Evolutionary conservation across 2,329 filamentous ascomycete genomes (phyloP), one percentile per base, ranked within the genome.

Genomic region (Colletotrichum trifolii): DNA sequence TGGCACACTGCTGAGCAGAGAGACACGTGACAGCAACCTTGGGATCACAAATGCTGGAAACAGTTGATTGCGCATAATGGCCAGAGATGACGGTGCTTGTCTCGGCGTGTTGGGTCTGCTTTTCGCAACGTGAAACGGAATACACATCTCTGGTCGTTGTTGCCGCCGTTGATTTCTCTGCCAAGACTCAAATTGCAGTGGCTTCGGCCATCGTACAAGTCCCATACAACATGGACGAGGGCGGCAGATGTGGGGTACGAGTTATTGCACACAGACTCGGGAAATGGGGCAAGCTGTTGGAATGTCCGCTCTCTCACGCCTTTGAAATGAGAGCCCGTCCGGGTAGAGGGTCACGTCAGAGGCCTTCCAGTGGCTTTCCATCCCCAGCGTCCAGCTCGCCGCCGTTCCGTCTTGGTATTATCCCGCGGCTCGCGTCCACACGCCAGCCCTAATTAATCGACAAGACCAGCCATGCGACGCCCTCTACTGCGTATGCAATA

Each of bases 171-270:
- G n/a, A 54, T 36, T 55, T 39, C 54, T 49, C 36, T 43, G 45
- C 54, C 45, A 42, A 13, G 13, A 34, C 46, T 10, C 17, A 38
- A 35, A 46, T 47, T 6, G 46, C 38, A 42, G 55, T 35, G 45
- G 55, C 55, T 58, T 58, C 42, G 54, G 46, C 54, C 13, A 34
- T 49, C 12, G 36, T 48, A 15, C 36, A 48, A 42, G 45, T 13
- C 35, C 56, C 12, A 48, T 47, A 63, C 17, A 36, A 50, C 39
- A 60, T 54, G 25, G 50, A 38, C 49, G 58, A 50, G 57, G 55
- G 55, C 33, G 62, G 49, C 34, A 49, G 50, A n/a, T 61, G 62
- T 64, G 62, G 62, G 57, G 62, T 64, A 60, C 25, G 56, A 61
- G 38, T 40, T 50, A 64, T 61, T 40, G 57, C 50, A 64, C 57